Conservation (phyloP, 202 grass and related monocot species). For the Panicum hallii region DNA sequence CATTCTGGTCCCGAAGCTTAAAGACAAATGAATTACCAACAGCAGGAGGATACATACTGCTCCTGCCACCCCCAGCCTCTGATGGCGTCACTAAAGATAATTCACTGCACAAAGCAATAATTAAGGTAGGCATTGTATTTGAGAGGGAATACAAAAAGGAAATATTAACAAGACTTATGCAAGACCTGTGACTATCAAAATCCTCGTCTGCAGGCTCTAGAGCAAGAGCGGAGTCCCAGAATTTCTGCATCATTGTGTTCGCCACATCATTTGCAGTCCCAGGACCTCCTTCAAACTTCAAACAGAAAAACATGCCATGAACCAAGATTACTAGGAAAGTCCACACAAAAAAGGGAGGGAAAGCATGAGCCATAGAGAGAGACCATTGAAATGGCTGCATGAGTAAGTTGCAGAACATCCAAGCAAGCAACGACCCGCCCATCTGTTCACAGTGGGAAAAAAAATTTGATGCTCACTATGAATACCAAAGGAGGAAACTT, state of each 20-base stretch:
- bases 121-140: conserved; percentile 39
- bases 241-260: conserved; percentile 90
- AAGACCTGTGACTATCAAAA: conserved; percentile 83
- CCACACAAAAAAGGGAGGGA: background rate
- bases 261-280: conserved; percentile 76
- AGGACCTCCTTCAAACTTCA: conserved; percentile 77
- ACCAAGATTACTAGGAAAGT: conserved; percentile 20
- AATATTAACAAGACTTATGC: conserved; percentile 62
- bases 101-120: conserved; percentile 61
- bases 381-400: conserved; percentile 97
- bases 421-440: conserved; percentile 81
- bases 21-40: conserved; percentile 78
- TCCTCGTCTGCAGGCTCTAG: conserved; percentile 76
- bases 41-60: conserved; percentile 65
- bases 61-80: conserved; percentile 67
- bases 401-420: conserved; percentile 95
- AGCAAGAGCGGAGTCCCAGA: conserved; percentile 96
- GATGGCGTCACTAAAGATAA: conserved; percentile 71
- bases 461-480: conserved; percentile 27
- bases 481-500: conserved; percentile 25
- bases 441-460: conserved; percentile 54
- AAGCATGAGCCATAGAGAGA: background rate
- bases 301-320: conserved; percentile 21
- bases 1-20: conserved; percentile 79
- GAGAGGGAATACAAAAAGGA: conserved; percentile 29